Evolutionary conservation across 768 basidiomycete genomes (phyloP), one percentile per base, ranked within the genome.

Genomic region (Tricholoma sp.): DNA sequence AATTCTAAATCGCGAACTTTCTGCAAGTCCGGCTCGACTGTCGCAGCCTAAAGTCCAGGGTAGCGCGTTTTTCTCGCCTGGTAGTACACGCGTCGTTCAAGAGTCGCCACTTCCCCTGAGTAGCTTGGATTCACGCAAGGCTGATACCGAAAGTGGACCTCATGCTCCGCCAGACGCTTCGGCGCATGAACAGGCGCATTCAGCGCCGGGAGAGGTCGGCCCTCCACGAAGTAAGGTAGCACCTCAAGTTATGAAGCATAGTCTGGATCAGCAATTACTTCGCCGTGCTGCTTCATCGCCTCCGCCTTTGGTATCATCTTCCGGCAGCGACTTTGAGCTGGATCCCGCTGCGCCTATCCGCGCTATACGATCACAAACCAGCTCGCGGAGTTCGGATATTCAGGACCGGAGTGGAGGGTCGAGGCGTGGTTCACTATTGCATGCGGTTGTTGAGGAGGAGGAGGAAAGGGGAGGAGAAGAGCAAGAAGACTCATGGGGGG

Each of bases 181-280:
- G 27, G 31, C 27, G 5, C 11, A 39, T 18, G 45, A 31, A 53
- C 54, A 65, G 31, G 60, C 57, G 12, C 70, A 70, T 52, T 80
- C 84, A 24, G 84, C 85, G 0, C 86, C 86, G 18, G 75, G 83
- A 4, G 76, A 78, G 54, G 66, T 84, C 7, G 75, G 75, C n/a
- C 63, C 70, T 10, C 74, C 75, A 53, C 68, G 66, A 5, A 66
- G 67, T 27, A 74, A 67, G 4, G 45, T 67, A 16, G 60, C 51
- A 27, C 61, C 63, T 18, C 74, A 66, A 10, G 52, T 59, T 27
- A 35, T 59, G 51, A 70, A 63, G 57, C 63, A 64, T 41, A 77
- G 75, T 59, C 62, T 76, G 9, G 75, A 77, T 52, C 65, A 65
- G 0, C 55, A 58, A 24, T 18, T 55, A 21, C 27, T 50, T 24